Conservation (phyloP, 1,139 yeast genomes). For the Taiozyma sp. region DNA sequence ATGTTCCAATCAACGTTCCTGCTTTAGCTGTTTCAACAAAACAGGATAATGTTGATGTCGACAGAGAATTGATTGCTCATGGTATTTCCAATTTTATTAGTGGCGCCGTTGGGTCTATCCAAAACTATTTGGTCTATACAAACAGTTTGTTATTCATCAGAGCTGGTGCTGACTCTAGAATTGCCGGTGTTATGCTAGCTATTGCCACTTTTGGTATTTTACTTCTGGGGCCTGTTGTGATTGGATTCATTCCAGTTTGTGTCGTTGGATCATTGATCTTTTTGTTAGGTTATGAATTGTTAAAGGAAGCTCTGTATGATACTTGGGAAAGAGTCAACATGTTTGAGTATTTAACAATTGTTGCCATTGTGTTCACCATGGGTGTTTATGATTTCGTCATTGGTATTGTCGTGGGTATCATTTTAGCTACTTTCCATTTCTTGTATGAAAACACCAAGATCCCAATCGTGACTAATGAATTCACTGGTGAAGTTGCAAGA, state of each 20-base stretch:
- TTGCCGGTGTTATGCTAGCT: slow-evolving; percentile 87
- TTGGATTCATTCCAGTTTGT: slow-evolving; percentile 90
- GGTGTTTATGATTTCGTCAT: slow-evolving; percentile 93
- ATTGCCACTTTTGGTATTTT: slow-evolving; percentile 74
- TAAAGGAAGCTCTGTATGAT: slow-evolving; percentile 83
- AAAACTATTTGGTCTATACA: slow-evolving; percentile 91
- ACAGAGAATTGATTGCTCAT: slow-evolving; percentile 90
- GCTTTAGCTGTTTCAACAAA: slow-evolving; percentile 91
- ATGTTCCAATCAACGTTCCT: slow-evolving; percentile 96
- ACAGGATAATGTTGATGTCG: slow-evolving; percentile 80
- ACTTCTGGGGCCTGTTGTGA: slow-evolving; percentile 88
- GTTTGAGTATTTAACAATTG: slow-evolving; percentile 81
- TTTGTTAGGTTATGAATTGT: slow-evolving; percentile 81
- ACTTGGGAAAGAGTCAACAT: slow-evolving; percentile 71
- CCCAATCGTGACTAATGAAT: slow-evolving; percentile 77
- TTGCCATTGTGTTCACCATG: slow-evolving; percentile 86
- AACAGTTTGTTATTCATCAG: slow-evolving; percentile 87
- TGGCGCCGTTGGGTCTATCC: slow-evolving; percentile 83
- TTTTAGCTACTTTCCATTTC: slow-evolving; percentile 88
- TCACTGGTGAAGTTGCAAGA: slow-evolving; percentile 84
- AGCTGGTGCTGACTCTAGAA: slow-evolving; percentile 88
- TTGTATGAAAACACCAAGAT: slow-evolving; percentile 86
- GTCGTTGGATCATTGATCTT: slow-evolving; percentile 93
- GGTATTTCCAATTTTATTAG: slow-evolving; percentile 89
- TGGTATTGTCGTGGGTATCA: slow-evolving; percentile 87